These are phyloP conservation scores for Magnaporthiopsis rhizophila DNA, from an alignment of 2,329 filamentous ascomycete genomes.

Conservation along the genomic window DNA sequence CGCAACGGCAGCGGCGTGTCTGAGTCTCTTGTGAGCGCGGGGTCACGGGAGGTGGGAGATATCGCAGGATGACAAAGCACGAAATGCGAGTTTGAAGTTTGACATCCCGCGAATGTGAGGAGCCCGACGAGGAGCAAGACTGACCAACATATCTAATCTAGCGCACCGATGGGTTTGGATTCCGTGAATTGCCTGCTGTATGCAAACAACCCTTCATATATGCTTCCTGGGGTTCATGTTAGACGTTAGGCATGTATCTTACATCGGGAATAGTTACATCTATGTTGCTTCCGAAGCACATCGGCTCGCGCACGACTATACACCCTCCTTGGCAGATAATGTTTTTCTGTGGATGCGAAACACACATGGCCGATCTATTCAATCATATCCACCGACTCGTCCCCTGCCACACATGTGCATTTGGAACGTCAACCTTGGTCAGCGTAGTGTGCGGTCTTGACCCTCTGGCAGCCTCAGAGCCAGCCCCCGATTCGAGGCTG, in stretches of 20 bases:
- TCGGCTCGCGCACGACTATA: no score
- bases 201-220: neutral
- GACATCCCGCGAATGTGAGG: neutral
- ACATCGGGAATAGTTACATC: no score
- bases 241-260: no score
- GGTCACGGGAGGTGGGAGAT: neutral
- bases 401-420: slow-evolving; percentile 22
- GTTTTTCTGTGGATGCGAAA: neutral
- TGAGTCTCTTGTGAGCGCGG: neutral
- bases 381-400: slow-evolving; percentile 8
- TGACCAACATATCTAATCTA: neutral
- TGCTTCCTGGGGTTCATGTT: neutral
- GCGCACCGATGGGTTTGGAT: neutral
- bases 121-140: neutral
- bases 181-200: neutral
- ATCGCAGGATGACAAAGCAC: neutral
- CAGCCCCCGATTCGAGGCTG: slow-evolving; percentile 15
- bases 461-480: neutral
- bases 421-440: slow-evolving; percentile 42
- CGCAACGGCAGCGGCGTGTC: neutral
- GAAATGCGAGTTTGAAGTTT: neutral
- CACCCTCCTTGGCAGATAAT: no score
- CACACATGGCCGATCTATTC: neutral
- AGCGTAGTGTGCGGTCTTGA: slow-evolving; percentile 7
- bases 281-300: no score